Evolutionary conservation across 2,329 filamentous ascomycete genomes (phyloP).

Genomic region (Aspergillus japonicus): DNA sequence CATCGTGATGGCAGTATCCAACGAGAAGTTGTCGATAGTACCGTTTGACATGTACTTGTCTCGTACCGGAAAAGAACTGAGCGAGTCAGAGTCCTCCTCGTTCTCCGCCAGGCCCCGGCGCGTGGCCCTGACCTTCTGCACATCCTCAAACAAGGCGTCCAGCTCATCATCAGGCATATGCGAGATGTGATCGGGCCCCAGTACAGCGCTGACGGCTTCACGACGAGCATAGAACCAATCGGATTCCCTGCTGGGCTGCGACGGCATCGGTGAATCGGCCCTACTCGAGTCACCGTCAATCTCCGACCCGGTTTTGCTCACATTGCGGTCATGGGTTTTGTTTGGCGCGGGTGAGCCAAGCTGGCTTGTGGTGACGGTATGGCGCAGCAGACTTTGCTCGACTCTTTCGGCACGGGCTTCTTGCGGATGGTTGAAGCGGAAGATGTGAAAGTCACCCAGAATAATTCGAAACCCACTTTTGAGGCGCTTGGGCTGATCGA

Average conservation of each 20-base stretch:
- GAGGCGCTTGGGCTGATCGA: slow-evolving; percentile 79
- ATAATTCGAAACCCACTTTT: slow-evolving; percentile 94
- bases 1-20: slow-evolving; percentile 92
- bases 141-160: slow-evolving; percentile 88
- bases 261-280: slow-evolving; percentile 74
- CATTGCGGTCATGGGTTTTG: slow-evolving; percentile 72
- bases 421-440: slow-evolving; percentile 96
- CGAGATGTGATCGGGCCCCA: slow-evolving; percentile 86
- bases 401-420: slow-evolving; percentile 91
- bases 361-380: slow-evolving; percentile 68
- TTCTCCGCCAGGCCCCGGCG: slow-evolving; percentile 66
- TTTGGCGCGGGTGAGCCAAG: slow-evolving; percentile 63
- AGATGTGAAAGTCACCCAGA: slow-evolving; percentile 96
- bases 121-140: slow-evolving; percentile 83
- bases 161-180: slow-evolving; percentile 91
- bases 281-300: slow-evolving; percentile 69
- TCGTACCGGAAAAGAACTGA: slow-evolving; percentile 79
- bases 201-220: slow-evolving; percentile 86
- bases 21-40: slow-evolving; percentile 91
- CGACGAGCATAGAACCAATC: slow-evolving; percentile 93
- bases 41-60: slow-evolving; percentile 96
- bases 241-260: slow-evolving; percentile 68
- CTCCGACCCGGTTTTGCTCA: slow-evolving; percentile 77
- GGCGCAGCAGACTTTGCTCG: slow-evolving; percentile 81
- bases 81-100: slow-evolving; percentile 81